phyloP scores from a whole-genome alignment of 495 filamentous ascomycete genomes.

The Aspergillus haitiensis region DNA sequence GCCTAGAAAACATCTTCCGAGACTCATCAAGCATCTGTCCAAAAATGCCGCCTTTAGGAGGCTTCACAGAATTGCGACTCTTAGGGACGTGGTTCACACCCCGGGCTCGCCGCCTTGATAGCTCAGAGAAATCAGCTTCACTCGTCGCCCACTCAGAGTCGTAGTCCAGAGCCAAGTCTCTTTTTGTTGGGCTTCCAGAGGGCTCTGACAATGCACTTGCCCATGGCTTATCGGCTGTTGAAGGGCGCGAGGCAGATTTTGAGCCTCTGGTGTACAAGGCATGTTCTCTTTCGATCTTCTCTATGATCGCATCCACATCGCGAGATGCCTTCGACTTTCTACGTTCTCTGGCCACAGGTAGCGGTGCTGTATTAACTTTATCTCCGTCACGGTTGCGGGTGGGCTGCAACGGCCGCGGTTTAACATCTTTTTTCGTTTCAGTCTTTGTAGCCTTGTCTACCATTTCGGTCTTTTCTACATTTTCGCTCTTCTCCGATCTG shows the following conservation, averaged over 20 bases:
- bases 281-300: conserved; percentile 23
- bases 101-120: conserved; percentile 43
- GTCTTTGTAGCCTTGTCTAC: background rate
- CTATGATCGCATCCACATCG: conserved; percentile 26
- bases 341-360: conserved; percentile 18
- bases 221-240: conserved; percentile 19
- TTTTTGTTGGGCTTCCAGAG: conserved; percentile 27
- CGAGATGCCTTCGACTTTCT: conserved; percentile 23
- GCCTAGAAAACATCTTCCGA: conserved; percentile 54
- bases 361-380: conserved; percentile 17
- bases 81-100: conserved; percentile 25
- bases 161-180: conserved; percentile 31
- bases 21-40: conserved; percentile 53
- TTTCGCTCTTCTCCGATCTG: conserved; percentile 20
- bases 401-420: conserved; percentile 17
- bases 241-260: conserved; percentile 21
- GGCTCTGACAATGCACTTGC: conserved; percentile 27
- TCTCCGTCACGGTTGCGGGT: conserved; percentile 19
- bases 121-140: conserved; percentile 48
- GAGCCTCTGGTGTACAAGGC: conserved; percentile 16
- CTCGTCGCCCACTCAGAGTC: conserved; percentile 46
- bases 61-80: conserved; percentile 27
- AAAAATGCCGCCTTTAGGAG: conserved; percentile 50
- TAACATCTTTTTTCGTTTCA: conserved; percentile 24
- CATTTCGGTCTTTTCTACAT: background rate